Evolutionary conservation across 192 early-diverging fungal genomes (phyloP).

Genomic region (Backusella parvicylindrica): DNA sequence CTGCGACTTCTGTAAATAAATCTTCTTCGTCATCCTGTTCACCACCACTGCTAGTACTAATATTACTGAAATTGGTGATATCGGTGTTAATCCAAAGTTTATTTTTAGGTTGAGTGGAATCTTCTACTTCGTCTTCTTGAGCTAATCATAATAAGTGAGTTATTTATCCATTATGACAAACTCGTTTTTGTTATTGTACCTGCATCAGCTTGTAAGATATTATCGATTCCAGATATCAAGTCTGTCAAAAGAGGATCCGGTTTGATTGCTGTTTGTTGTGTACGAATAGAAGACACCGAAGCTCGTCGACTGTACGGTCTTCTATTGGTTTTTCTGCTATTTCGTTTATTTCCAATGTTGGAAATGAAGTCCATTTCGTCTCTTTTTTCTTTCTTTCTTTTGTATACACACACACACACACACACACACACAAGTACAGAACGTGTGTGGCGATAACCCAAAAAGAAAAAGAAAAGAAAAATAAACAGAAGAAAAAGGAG

Average conservation of each 20-base stretch:
- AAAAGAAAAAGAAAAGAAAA: neutral
- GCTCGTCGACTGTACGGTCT: neutral
- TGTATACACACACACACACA: neutral
- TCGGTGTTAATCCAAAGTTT: neutral
- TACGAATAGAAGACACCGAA: slow-evolving; percentile 3
- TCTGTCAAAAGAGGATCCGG: neutral
- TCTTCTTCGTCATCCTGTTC: neutral
- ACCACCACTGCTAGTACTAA: neutral
- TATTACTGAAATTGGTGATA: neutral
- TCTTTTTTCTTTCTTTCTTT: neutral
- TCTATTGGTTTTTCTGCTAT: slow-evolving; percentile 11
- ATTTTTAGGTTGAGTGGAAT: neutral
- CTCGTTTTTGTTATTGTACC: neutral
- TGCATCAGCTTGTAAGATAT: neutral
- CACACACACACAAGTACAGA: neutral
- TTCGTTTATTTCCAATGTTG: slow-evolving; percentile 14
- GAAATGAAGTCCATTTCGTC: slow-evolving; percentile 9
- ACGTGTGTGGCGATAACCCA: neutral
- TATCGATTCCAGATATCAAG: neutral
- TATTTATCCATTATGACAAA: neutral
- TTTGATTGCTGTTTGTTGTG: neutral
- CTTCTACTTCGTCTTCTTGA: neutral
- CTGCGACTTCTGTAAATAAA: slow-evolving; percentile 9
- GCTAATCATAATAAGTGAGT: neutral
- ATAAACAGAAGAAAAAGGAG: neutral